phyloP scores from a whole-genome alignment of 2,329 filamentous ascomycete species.

The Aureobasidium subglaciale region DNA sequence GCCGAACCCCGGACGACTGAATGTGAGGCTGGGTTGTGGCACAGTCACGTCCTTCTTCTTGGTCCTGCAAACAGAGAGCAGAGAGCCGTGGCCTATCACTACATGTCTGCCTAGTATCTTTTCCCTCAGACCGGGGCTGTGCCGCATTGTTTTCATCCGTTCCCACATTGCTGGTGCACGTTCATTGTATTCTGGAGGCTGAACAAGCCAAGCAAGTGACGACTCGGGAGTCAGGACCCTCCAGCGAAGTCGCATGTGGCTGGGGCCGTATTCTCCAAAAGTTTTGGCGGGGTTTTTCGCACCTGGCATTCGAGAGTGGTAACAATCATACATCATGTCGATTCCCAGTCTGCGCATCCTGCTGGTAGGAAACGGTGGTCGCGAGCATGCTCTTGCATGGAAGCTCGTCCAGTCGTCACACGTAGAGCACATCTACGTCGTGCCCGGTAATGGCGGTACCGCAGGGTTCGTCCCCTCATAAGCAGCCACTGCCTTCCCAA shows the following conservation, averaged over 20 bases:
- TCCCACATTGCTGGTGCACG: too few relatives aligned
- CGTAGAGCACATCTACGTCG: constrained; percentile 65
- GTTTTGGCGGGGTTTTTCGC: constrained; percentile 7
- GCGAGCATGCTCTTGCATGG: constrained; percentile 93
- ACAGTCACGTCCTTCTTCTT: not conserved
- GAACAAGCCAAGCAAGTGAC: not conserved
- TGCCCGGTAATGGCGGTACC: constrained; percentile 82
- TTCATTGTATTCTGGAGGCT: too few relatives aligned
- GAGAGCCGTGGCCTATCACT: not conserved
- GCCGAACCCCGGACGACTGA: not conserved
- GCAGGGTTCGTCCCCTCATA: constrained; percentile 35
- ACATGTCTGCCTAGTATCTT: not conserved
- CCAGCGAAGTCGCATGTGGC: constrained; percentile 2
- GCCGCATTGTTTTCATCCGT: too few relatives aligned
- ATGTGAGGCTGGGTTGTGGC: constrained; percentile 3
- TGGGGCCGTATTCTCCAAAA: not conserved
- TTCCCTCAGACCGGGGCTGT: too few relatives aligned
- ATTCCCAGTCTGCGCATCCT: constrained; percentile 56
- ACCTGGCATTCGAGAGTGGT: not conserved
- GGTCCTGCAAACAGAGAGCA: not conserved
- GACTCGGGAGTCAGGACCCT: not conserved
- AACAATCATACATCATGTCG: constrained; percentile 19
- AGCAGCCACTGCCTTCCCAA: not conserved
- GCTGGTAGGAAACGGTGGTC: constrained; percentile 85
- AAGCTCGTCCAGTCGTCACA: constrained; percentile 76